Base-by-base conservation (phyloP, 768 basidiomycete species). In the Termitomyces sp. region DNA sequence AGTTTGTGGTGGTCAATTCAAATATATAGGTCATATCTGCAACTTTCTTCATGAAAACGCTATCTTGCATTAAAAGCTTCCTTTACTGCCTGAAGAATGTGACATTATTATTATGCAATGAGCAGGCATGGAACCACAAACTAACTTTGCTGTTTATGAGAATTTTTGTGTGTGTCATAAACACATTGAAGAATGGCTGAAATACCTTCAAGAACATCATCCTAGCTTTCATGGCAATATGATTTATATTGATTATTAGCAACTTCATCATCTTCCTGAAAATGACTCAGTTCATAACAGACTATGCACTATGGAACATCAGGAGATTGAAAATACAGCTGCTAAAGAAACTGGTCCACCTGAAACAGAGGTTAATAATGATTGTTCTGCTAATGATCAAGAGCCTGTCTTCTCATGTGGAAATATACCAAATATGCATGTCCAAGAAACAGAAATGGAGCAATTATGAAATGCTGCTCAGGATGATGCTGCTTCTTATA, bases 231-330 rank as follows among this genome's bases (percentile, higher is more conserved):
- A n/a, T 27, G 8, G 5, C 19, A 35, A 51, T 51, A 11, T 2
- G 6, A 7, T 44, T 27, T 16, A 27, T 3, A 38, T 51, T 19
- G 35, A 51, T 21, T 59, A 60, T 47, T 52, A 57, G 32, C n/a
- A 38, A 7, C 50, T 66, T 2, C 8, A 46, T 9, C 37, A 61
- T 7, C 45, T 66, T 37, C 63, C 63, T 25, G 51, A 40, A 14
- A 43, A 54, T 64, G 58, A 21, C 2, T 56, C 53, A 31, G 58
- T 66, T 16, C 35, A 38, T 37, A 29, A 58, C 31, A 49, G 49
- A 25, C 17, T 62, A 9, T 41, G 32, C 14, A 60, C 54, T 42
- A 47, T 59, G 10, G 44, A 46, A 35, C 10, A 37, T 25, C 25
- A 54, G 48, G 57, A 60, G 25, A 21, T 53, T 47, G 38, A 50